Evolutionary conservation across 208 protist genomes (phyloP).

Genomic region (Leishmania tarentolae): DNA sequence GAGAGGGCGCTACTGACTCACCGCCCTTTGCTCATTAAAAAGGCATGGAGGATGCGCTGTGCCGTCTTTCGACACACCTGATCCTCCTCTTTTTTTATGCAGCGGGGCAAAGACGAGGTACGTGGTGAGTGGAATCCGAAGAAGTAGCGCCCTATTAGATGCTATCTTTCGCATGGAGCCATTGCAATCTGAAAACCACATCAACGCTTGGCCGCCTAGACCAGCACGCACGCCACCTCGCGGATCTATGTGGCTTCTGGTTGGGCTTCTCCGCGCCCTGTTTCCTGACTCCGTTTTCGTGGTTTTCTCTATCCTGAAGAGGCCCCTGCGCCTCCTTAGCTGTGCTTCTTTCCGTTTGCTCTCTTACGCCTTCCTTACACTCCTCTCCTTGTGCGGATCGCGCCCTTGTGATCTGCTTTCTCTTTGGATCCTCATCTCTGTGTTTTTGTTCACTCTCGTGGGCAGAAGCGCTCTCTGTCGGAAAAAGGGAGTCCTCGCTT

Average conservation of each 20-base stretch:
- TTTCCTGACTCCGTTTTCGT: not conserved
- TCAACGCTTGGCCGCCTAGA: not conserved
- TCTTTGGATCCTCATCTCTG: not conserved
- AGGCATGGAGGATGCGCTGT: no score
- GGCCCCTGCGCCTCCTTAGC: not conserved
- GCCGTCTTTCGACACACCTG: not conserved
- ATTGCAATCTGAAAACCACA: not conserved
- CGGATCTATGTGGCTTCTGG: not conserved
- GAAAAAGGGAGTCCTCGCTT: no score
- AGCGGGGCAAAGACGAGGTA: not conserved
- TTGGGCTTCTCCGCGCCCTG: not conserved
- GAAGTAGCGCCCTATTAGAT: no score
- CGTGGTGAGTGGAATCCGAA: not conserved
- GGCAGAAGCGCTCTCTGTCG: not conserved
- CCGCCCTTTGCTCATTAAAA: not conserved
- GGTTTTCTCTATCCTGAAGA: not conserved
- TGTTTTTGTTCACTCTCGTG: not conserved
- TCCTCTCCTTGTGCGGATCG: not conserved
- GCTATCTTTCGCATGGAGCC: not conserved
- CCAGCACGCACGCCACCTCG: no score
- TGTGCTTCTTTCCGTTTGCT: not conserved
- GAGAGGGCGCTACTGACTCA: not conserved
- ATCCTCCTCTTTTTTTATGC: not conserved
- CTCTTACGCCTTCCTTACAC: not conserved
- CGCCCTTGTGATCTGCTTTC: not conserved